Evolutionary conservation across 73 alveolate genomes (phyloP).

Genomic region (Paramecium biaurelia): DNA sequence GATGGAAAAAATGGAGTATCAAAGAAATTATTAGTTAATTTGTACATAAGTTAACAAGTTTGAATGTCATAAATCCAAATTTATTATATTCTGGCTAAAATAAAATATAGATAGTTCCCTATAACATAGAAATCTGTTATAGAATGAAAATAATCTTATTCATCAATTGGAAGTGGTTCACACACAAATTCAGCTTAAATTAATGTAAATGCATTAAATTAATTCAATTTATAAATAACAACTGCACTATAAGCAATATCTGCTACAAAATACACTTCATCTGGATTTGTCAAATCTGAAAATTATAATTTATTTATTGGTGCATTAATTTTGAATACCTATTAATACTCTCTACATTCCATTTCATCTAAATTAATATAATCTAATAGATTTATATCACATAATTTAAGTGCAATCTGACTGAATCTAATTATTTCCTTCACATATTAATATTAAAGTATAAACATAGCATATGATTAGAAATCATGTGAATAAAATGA

Average conservation of each 20-base stretch:
- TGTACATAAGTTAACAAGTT: background rate
- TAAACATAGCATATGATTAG: background rate
- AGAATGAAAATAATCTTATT: background rate
- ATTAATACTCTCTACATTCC: background rate
- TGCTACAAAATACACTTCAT: background rate
- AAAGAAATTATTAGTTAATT: background rate
- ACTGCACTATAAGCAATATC: background rate
- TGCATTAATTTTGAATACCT: background rate
- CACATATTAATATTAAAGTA: background rate
- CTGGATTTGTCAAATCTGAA: background rate
- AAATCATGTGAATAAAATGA: background rate
- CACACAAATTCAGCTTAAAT: background rate
- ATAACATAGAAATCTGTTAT: background rate
- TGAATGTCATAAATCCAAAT: slow-evolving; percentile 23
- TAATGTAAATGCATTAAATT: background rate
- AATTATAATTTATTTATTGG: background rate
- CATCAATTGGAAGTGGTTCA: slow-evolving; percentile 38
- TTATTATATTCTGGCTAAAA: background rate
- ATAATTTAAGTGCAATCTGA: background rate
- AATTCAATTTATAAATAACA: background rate
- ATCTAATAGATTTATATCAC: background rate
- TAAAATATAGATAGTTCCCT: background rate
- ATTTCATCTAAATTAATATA: background rate
- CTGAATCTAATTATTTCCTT: background rate
- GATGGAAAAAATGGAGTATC: background rate